Evolutionary conservation across 1,284 basidiomycete species (phyloP).

Genomic region (Phlebopus sp.): DNA sequence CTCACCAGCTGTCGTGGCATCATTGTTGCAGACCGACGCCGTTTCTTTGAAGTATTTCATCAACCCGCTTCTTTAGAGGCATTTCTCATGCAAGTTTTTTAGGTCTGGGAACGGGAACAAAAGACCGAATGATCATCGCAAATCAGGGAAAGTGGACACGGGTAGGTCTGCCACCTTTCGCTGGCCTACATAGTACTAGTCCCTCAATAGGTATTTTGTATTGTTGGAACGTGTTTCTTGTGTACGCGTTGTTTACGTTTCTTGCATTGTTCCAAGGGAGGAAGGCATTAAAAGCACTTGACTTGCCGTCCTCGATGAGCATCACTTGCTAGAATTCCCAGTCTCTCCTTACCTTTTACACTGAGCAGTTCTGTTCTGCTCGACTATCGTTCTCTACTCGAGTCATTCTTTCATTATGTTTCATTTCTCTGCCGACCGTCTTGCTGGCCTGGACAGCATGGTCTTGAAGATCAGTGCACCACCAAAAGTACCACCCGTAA

Average conservation of each 20-base stretch:
- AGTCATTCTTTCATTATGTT: constrained; percentile 27
- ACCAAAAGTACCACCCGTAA: constrained; percentile 27
- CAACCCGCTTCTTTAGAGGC: neutral
- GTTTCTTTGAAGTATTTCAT: constrained; percentile 60
- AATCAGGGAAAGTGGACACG: too few relatives aligned
- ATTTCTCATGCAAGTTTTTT: constrained; percentile 1
- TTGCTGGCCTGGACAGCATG: constrained; percentile 41
- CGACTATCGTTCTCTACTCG: constrained; percentile 3
- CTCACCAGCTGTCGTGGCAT: constrained; percentile 67
- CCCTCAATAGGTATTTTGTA: neutral
- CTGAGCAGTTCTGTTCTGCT: neutral
- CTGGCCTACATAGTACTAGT: too few relatives aligned
- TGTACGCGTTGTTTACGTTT: constrained; percentile 2
- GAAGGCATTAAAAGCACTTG: neutral
- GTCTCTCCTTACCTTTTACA: constrained; percentile 3
- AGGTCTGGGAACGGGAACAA: constrained; percentile 47
- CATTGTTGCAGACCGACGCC: constrained; percentile 52
- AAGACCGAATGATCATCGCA: constrained; percentile 16
- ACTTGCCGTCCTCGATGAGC: neutral
- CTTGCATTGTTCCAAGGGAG: neutral
- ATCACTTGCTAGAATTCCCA: constrained; percentile 4
- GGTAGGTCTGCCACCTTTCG: too few relatives aligned
- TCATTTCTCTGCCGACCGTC: constrained; percentile 35
- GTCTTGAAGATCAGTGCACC: constrained; percentile 34
- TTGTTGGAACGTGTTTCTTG: constrained; percentile 4